Evolutionary conservation across 2,329 filamentous ascomycete species (phyloP).

Genomic region (Sporothrix globosa): DNA sequence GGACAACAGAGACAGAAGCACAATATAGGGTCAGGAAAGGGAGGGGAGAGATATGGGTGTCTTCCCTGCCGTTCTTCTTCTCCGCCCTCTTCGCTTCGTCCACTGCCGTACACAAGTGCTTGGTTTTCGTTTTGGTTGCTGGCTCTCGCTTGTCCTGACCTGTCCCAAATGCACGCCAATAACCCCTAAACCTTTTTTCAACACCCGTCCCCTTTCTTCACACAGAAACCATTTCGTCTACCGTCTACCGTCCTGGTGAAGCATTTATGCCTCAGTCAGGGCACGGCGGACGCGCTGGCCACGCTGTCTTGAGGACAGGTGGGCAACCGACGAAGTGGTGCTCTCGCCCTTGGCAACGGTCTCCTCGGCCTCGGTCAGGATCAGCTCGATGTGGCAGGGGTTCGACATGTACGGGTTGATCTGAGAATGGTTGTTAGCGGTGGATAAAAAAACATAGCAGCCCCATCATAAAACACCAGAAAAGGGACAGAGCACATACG

Average conservation of each 20-base stretch:
- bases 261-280: constrained; percentile 63
- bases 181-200: constrained; percentile 22
- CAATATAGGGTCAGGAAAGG: neutral
- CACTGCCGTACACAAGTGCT: neutral
- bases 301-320: constrained; percentile 90
- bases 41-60: neutral
- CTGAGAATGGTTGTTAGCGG: constrained; percentile 51
- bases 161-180: constrained; percentile 30
- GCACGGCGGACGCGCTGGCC: constrained; percentile 68
- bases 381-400: constrained; percentile 99
- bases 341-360: constrained; percentile 85
- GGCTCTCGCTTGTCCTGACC: constrained; percentile 27
- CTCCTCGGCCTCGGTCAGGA: constrained; percentile 97
- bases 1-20: neutral
- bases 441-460: neutral
- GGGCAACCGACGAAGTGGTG: constrained; percentile 66
- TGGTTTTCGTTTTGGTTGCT: constrained; percentile 24
- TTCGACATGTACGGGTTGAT: constrained; percentile 99
- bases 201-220: constrained; percentile 8
- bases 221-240: neutral
- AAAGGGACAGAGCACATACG: constrained; percentile 66
- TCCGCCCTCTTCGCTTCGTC: neutral
- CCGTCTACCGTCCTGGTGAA: constrained; percentile 7
- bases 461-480: neutral
- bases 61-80: neutral